Percentiles rank a stretch among this genome's conserved stretches.
Conservation (phyloP, 345 rosid genomes). For the Laguncularia racemosa region DNA sequence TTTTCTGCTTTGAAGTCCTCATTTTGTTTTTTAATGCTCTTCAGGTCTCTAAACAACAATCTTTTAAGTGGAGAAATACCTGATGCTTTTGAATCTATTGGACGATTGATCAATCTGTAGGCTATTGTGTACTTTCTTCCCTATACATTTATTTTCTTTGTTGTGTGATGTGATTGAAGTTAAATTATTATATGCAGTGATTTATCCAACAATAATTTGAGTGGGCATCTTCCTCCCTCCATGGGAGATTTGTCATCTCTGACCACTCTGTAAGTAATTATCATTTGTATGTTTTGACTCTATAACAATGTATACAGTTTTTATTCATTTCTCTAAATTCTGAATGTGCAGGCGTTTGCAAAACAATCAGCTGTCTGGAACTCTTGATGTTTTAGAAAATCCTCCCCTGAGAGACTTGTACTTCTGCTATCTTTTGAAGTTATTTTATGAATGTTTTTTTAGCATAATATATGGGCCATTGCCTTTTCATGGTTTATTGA, state of each 20-base stretch:
- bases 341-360: slow-evolving; percentile 70
- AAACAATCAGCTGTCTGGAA: slow-evolving; percentile 81
- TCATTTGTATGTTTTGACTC: not conserved
- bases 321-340: slow-evolving; percentile 20
- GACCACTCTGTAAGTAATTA: slow-evolving; percentile 67
- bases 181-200: slow-evolving; percentile 47
- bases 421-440: slow-evolving; percentile 16
- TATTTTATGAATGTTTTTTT: slow-evolving; percentile 3
- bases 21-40: slow-evolving; percentile 12
- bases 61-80: slow-evolving; percentile 82
- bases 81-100: slow-evolving; percentile 60
- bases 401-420: slow-evolving; percentile 87
- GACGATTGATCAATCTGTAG: slow-evolving; percentile 78
- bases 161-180: slow-evolving; percentile 13
- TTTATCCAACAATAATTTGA: slow-evolving; percentile 73
- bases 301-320: not conserved
- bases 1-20: not conserved
- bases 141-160: slow-evolving; percentile 3
- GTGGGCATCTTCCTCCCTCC: slow-evolving; percentile 78
- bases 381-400: slow-evolving; percentile 75
- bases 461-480: not conserved
- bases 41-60: slow-evolving; percentile 84
- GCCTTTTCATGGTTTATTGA: not conserved
- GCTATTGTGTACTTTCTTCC: slow-evolving; percentile 19
- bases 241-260: slow-evolving; percentile 46